Base-by-base conservation (phyloP, 257 asterid genomes). In the Cynanchum wilfordii region DNA sequence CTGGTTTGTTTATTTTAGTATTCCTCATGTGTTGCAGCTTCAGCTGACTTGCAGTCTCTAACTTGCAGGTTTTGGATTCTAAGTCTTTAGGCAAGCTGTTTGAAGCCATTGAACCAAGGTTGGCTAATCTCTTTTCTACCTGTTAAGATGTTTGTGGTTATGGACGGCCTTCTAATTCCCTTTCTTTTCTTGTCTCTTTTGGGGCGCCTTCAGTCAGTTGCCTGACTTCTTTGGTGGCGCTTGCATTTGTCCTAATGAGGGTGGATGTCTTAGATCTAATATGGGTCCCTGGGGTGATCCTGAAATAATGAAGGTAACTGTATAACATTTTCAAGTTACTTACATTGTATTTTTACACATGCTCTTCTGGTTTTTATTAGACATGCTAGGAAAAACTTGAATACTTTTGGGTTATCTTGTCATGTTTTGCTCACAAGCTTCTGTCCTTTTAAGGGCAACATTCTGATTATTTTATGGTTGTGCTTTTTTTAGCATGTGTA, bases 221-320 rank as follows among this genome's bases (percentile, higher is more conserved):
- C 97, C 98, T 5, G 89, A 93, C 75, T 89, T 93, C 80, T 79
- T 93, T 82, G 98, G 98, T 54, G 98, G 97, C 70, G 84, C 96
- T 42, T 93, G 98, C 85, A 73, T 86, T 33, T 93, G 98, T 81
- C 76, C 84, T 71, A 81, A 75, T 40, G 96, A 93, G 79, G 96
- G 96, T 78, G 97, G 97, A 75, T 93, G 98, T 83, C 89, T 93
- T 76, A 86, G 88, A 83, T 89, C 98, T 42, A 87, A 84, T 80
- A 87, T 86, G 85, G 98, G 98, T 70, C 98, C 98, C 38, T 93
- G 98, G 98, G 89, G 77, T 81, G 94, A 93, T 87, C 96, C 89
- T 68, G 96, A 88, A 68, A 87, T 91, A 82, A 85, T 88, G 89
- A 91, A 93, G 96, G 98, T 91, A 80, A 44, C 60, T 60, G 56